These are phyloP conservation scores for Rutstroemia sp. DNA, from an alignment of 2,329 filamentous ascomycete genomes.

Conservation along the genomic window DNA sequence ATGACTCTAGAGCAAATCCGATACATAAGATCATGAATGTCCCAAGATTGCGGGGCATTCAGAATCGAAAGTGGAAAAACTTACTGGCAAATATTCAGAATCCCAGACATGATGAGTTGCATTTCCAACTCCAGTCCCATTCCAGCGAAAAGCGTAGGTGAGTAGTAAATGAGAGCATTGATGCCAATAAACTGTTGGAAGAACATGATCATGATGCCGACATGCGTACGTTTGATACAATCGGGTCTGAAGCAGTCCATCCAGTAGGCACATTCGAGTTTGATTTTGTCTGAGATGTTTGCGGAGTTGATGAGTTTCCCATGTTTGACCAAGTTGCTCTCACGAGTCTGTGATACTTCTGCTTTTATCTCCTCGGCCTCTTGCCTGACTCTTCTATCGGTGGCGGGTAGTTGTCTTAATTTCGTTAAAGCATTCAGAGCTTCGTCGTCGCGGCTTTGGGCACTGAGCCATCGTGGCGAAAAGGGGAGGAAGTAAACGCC, in stretches of 20 bases:
- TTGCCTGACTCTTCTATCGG: slow-evolving; percentile 41
- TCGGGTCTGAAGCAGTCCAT: slow-evolving; percentile 42
- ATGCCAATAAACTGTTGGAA: slow-evolving; percentile 50
- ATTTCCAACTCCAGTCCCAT: slow-evolving; percentile 30
- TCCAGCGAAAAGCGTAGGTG: slow-evolving; percentile 18
- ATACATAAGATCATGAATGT: too few relatives aligned
- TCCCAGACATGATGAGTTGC: slow-evolving; percentile 46
- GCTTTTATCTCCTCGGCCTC: slow-evolving; percentile 44
- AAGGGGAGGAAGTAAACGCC: slow-evolving; percentile 42
- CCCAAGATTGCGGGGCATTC: too few relatives aligned
- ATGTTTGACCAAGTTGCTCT: slow-evolving; percentile 35
- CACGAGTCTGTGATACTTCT: slow-evolving; percentile 20
- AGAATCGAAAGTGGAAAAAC: slow-evolving; percentile 26
- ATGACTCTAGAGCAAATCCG: too few relatives aligned
- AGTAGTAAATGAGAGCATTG: slow-evolving; percentile 42
- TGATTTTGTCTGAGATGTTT: slow-evolving; percentile 28
- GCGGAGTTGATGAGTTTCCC: slow-evolving; percentile 20
- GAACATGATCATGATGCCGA: slow-evolving; percentile 46
- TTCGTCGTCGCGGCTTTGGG: slow-evolving; percentile 40
- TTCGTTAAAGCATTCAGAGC: slow-evolving; percentile 40
- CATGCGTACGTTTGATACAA: slow-evolving; percentile 40
- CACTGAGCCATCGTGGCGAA: slow-evolving; percentile 32
- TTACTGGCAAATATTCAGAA: slow-evolving; percentile 34
- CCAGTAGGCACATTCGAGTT: slow-evolving; percentile 42
- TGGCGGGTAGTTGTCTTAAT: slow-evolving; percentile 40